These are phyloP conservation scores for Solanum okadae DNA, from an alignment of 257 asterid genomes.

Conservation along the genomic window DNA sequence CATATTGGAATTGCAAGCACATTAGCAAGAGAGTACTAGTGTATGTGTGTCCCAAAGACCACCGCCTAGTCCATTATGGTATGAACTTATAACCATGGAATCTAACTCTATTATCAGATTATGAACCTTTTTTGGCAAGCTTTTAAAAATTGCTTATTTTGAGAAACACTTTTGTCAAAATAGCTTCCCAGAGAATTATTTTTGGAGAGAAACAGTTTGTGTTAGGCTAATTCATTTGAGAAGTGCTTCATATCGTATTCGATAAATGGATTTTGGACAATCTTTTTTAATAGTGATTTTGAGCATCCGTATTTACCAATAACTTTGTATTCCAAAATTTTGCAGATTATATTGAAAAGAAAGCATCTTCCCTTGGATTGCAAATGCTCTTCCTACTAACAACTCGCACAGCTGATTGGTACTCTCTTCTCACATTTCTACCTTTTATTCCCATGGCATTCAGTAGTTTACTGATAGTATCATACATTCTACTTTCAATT, in stretches of 20 bases:
- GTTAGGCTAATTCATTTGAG: not conserved
- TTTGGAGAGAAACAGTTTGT: not conserved
- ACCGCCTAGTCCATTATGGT: not conserved
- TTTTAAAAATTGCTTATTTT: not conserved
- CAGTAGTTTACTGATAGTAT: not conserved
- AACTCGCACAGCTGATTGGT: constrained; percentile 98
- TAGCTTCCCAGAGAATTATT: not conserved
- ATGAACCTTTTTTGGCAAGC: not conserved
- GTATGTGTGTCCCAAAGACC: not conserved
- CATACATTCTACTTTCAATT: not conserved
- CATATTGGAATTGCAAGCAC: not conserved
- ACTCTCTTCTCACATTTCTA: constrained; percentile 3
- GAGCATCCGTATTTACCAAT: not conserved
- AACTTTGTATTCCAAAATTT: not conserved
- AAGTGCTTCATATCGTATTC: not conserved
- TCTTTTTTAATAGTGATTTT: not conserved
- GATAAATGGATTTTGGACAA: not conserved
- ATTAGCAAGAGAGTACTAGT: not conserved
- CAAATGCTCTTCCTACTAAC: constrained; percentile 76
- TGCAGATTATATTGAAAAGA: constrained; percentile 92
- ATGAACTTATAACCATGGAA: not conserved
- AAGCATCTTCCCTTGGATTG: constrained; percentile 76
- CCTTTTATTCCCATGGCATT: not conserved
- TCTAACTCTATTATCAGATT: not conserved
- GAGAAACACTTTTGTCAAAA: not conserved